Evolutionary conservation across 169 alveolate species (phyloP), one percentile per base, ranked within the genome.

Genomic region (Plasmodium gaboni): DNA sequence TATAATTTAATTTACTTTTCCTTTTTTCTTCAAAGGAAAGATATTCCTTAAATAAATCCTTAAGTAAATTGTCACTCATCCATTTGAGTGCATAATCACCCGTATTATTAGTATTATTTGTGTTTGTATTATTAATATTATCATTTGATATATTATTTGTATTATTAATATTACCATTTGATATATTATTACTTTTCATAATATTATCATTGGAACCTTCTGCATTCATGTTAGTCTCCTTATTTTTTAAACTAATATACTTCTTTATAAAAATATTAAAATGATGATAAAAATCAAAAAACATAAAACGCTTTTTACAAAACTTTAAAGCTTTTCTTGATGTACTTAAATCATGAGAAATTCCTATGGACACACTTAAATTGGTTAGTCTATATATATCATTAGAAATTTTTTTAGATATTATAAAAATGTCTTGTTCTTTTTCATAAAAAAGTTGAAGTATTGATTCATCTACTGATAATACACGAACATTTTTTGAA

Each of bases 231-330:
- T 63, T 48, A 15, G 9, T 57, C 2, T 50, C 59, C 57, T n/a
- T 51, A 32, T 67, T 44, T 53, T 51, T 17, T 15, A 12, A 32
- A 10, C 22, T 12, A 55, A 17, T 26, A 26, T 73, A 13, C 32
- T 38, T 69, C 80, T 64, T 48, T 28, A 80, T 51, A 53, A 80
- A 80, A 65, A 80, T 80, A 28, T 63, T 51, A 48, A 80, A 80
- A 51, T 80, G 90, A 53, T 80, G 90, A 53, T 80, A 80, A 67
- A 65, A 80, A 67, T 80, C 90, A 51, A 80, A 67, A 80, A 80
- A 80, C 28, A 80, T n/a, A 80, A 65, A 80, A 38, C 90, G 78
- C 44, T 80, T 80, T 67, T 80, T 80, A 44, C 90, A 80, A 80
- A 65, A 80, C 24, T 65, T 67, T 51, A 80, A 15, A n/a, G 90